These are phyloP conservation scores for Limonium bicolor DNA, from an alignment of 148 eudicot species.

Conservation along the genomic window DNA sequence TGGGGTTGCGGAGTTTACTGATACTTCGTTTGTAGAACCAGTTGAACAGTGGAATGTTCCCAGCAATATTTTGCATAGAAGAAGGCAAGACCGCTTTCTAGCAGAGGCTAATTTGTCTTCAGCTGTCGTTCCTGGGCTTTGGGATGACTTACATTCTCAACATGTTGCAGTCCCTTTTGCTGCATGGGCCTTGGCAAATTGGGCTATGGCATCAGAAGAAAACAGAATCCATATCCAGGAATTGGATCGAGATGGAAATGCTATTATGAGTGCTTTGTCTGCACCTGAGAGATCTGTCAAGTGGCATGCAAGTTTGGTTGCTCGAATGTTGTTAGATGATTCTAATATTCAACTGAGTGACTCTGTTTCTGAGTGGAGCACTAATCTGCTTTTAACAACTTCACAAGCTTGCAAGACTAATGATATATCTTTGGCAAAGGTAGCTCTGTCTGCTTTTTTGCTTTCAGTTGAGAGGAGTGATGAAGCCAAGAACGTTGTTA, in stretches of 20 bases:
- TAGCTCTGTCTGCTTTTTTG: slow-evolving; percentile 79
- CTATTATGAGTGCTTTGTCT: slow-evolving; percentile 71
- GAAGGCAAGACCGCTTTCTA: slow-evolving; percentile 22
- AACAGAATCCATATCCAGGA: slow-evolving; percentile 85
- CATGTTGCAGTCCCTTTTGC: slow-evolving; percentile 99
- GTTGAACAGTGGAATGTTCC: slow-evolving; percentile 16
- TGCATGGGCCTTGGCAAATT: slow-evolving; percentile 93
- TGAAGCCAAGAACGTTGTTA: slow-evolving; percentile 46
- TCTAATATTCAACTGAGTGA: slow-evolving; percentile 48
- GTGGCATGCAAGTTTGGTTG: slow-evolving; percentile 98
- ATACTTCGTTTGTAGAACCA: slow-evolving; percentile 10
- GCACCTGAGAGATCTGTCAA: slow-evolving; percentile 96
- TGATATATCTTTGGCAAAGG: slow-evolving; percentile 66
- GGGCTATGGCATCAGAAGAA: slow-evolving; percentile 89
- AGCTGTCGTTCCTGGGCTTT: slow-evolving; percentile 89
- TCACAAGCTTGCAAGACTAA: slow-evolving; percentile 80
- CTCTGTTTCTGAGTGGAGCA: slow-evolving; percentile 81
- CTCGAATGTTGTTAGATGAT: slow-evolving; percentile 76
- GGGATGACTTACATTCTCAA: slow-evolving; percentile 97
- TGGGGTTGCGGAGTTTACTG: slow-evolving; percentile 25
- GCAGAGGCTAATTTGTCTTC: slow-evolving; percentile 45
- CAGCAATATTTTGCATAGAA: slow-evolving; percentile 22
- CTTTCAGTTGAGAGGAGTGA: slow-evolving; percentile 71
- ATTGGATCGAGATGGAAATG: slow-evolving; percentile 83
- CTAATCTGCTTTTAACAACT: slow-evolving; percentile 69